phyloP scores from a whole-genome alignment of 495 filamentous ascomycete species.

The Xylaria venustula region DNA sequence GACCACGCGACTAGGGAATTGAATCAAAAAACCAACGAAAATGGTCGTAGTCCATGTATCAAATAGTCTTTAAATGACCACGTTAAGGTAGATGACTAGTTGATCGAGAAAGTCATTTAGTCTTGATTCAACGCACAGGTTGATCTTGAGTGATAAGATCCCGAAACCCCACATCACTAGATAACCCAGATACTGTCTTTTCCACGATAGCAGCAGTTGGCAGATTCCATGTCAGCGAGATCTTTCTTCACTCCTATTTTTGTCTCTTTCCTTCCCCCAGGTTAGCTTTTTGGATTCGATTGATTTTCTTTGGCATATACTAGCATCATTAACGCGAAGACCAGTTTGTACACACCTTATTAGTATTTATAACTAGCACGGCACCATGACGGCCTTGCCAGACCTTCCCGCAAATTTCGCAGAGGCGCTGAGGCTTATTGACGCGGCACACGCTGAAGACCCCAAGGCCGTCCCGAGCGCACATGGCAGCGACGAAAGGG shows the following conservation, averaged over 20 bases:
- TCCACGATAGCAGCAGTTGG: neutral
- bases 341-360: too few species aligned
- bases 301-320: too few species aligned
- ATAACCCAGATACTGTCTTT: neutral
- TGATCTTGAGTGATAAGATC: neutral
- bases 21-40: too few species aligned
- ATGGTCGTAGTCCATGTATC: too few species aligned
- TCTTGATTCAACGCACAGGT: too few species aligned
- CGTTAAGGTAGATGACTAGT: too few species aligned
- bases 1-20: too few species aligned
- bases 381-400: constrained; percentile 21
- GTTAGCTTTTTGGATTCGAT: too few species aligned
- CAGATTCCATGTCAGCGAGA: neutral
- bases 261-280: too few species aligned
- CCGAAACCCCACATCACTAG: neutral
- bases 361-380: neutral
- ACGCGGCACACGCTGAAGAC: constrained; percentile 70
- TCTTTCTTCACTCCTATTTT: neutral
- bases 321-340: neutral
- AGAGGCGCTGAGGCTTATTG: constrained; percentile 61
- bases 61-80: too few species aligned
- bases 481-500: neutral
- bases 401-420: constrained; percentile 28
- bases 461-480: constrained; percentile 47
- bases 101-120: too few species aligned